phyloP scores from a whole-genome alignment of 768 basidiomycete species.

The Hygrophorus russula region DNA sequence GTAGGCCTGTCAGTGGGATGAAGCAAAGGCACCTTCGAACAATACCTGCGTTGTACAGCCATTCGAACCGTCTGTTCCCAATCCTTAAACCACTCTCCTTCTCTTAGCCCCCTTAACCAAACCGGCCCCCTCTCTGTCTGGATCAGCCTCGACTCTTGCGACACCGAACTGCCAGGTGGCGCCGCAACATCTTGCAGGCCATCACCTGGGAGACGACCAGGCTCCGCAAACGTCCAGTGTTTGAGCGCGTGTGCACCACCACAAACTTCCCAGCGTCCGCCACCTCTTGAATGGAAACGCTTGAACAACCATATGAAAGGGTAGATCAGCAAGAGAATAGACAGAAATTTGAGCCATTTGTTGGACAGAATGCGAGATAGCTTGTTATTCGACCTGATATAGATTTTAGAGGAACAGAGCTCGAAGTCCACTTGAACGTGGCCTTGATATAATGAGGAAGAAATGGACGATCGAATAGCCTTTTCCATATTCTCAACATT shows the following conservation, averaged over 20 bases:
- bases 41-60: constrained; percentile 38
- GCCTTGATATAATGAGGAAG: constrained; percentile 32
- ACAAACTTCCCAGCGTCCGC: constrained; percentile 66
- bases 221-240: constrained; percentile 24
- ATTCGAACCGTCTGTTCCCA: constrained; percentile 65
- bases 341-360: constrained; percentile 58
- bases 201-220: background rate
- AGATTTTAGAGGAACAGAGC: constrained; percentile 34
- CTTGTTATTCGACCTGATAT: constrained; percentile 54
- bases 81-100: constrained; percentile 69
- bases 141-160: constrained; percentile 14
- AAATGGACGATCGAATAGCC: constrained; percentile 30
- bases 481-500: constrained; percentile 29
- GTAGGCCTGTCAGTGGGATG: background rate
- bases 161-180: constrained; percentile 1
- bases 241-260: constrained; percentile 72
- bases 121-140: constrained; percentile 24
- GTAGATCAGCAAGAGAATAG: constrained; percentile 59
- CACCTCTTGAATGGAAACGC: constrained; percentile 53
- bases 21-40: constrained; percentile 25
- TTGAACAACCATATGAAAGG: constrained; percentile 78
- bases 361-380: constrained; percentile 61
- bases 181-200: background rate
- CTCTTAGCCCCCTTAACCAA: constrained; percentile 45
- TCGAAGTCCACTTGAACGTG: constrained; percentile 39